A percentile compares a stretch with the other conserved stretches of the same genome.
Evolutionary conservation across 2,329 filamentous ascomycete species (phyloP).

Genomic region (Emergomyces orientalis): DNA sequence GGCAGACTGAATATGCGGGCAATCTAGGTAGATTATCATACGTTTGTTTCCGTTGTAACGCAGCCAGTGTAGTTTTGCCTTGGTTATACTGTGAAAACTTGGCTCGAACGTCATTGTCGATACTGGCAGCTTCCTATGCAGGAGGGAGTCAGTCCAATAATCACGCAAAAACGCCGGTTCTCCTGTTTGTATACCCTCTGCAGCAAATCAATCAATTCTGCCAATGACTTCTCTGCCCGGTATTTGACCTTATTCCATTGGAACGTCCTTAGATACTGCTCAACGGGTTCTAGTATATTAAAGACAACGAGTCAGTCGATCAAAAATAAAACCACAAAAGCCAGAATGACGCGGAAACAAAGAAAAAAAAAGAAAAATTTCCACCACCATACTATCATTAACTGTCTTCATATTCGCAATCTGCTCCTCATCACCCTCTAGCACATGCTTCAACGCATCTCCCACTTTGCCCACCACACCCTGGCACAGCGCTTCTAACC

Average conservation of each 20-base stretch:
- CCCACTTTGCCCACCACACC: slow-evolving; percentile 78
- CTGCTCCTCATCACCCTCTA: slow-evolving; percentile 77
- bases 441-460: slow-evolving; percentile 71
- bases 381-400: slow-evolving; percentile 65
- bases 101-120: slow-evolving; percentile 90
- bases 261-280: slow-evolving; percentile 82
- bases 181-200: slow-evolving; percentile 58
- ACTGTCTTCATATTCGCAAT: slow-evolving; percentile 81
- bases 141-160: not conserved
- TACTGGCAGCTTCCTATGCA: slow-evolving; percentile 68
- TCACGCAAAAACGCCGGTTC: not conserved
- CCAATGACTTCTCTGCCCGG: slow-evolving; percentile 79
- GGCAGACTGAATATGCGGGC: not conserved
- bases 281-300: slow-evolving; percentile 66
- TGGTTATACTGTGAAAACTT: slow-evolving; percentile 94
- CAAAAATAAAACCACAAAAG: not conserved
- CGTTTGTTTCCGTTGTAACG: slow-evolving; percentile 81
- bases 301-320: slow-evolving; percentile 3
- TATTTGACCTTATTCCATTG: slow-evolving; percentile 98
- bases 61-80: slow-evolving; percentile 72
- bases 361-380: slow-evolving; percentile 9
- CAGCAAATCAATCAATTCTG: slow-evolving; percentile 75
- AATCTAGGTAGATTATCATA: slow-evolving; percentile 36
- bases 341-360: not conserved
- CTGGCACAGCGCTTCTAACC: slow-evolving; percentile 73